Evolutionary conservation across 805 yeast genomes (phyloP).

Genomic region (Kluyveromyces wickerhamii): DNA sequence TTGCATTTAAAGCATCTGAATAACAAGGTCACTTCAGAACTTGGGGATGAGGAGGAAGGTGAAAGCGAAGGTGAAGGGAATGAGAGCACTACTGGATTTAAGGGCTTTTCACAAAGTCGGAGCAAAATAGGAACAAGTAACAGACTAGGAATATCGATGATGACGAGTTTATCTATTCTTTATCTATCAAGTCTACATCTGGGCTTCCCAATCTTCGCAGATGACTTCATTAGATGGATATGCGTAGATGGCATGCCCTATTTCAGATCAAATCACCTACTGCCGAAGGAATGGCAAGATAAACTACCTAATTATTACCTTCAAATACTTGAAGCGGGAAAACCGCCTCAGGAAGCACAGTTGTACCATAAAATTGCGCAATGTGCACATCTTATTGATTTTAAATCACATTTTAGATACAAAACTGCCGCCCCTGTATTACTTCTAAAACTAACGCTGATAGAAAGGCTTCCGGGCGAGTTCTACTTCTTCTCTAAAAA

Average conservation of each 20-base stretch:
- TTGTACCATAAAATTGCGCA: slow-evolving; percentile 27
- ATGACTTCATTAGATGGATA: slow-evolving; percentile 40
- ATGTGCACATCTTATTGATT: slow-evolving; percentile 8
- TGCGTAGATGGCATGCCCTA: slow-evolving; percentile 42
- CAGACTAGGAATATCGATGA: slow-evolving; percentile 15
- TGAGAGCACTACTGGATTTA: too few relatives aligned
- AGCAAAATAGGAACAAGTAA: slow-evolving; percentile 2
- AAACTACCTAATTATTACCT: slow-evolving; percentile 34
- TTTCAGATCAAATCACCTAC: slow-evolving; percentile 31
- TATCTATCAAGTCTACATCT: slow-evolving; percentile 45
- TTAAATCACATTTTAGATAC: slow-evolving; percentile 10
- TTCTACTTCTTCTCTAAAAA: slow-evolving; percentile 15
- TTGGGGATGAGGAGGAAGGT: slow-evolving; percentile 7
- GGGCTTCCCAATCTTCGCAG: slow-evolving; percentile 41
- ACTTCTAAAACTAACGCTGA: slow-evolving; percentile 17
- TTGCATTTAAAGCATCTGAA: slow-evolving; percentile 16
- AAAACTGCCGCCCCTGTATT: slow-evolving; percentile 14
- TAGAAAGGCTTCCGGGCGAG: slow-evolving; percentile 20
- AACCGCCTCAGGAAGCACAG: slow-evolving; percentile 34
- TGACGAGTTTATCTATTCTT: slow-evolving; percentile 32
- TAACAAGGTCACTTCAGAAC: slow-evolving; percentile 5
- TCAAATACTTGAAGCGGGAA: slow-evolving; percentile 33
- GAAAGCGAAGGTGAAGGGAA: slow-evolving; percentile 7
- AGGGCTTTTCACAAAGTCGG: too few relatives aligned
- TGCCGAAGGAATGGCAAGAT: slow-evolving; percentile 34